Conservation (phyloP, 2,329 filamentous ascomycete genomes). For the Rutstroemia sydowiana region DNA sequence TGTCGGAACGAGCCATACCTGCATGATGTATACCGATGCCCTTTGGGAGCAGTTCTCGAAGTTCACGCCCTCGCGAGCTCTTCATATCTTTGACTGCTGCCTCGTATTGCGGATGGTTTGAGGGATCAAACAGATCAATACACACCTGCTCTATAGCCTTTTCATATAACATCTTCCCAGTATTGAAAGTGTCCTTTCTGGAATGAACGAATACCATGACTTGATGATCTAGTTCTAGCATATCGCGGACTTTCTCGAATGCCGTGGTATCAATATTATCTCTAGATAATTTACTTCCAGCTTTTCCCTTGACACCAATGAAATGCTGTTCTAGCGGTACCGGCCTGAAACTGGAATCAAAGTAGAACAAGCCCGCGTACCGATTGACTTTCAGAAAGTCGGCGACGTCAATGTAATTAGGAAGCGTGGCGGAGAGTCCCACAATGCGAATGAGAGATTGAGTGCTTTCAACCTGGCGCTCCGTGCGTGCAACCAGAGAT, state of each 20-base stretch:
- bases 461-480: slow-evolving; percentile 95
- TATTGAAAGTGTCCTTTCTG: slow-evolving; percentile 84
- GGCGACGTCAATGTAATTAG: slow-evolving; percentile 93
- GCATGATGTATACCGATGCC: slow-evolving; percentile 95
- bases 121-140: slow-evolving; percentile 76
- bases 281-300: slow-evolving; percentile 69
- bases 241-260: slow-evolving; percentile 91
- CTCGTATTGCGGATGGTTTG: slow-evolving; percentile 70
- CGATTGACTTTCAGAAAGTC: slow-evolving; percentile 97
- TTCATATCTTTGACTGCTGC: slow-evolving; percentile 79
- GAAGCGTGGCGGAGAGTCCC: slow-evolving; percentile 88
- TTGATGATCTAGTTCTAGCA: slow-evolving; percentile 88
- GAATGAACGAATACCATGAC: slow-evolving; percentile 99
- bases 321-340: slow-evolving; percentile 97
- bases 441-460: slow-evolving; percentile 96
- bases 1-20: slow-evolving; percentile 88
- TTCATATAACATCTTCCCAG: slow-evolving; percentile 77
- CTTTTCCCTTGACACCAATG: slow-evolving; percentile 88
- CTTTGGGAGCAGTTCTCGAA: slow-evolving; percentile 82
- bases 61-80: slow-evolving; percentile 73
- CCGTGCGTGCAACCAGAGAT: slow-evolving; percentile 87
- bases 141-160: slow-evolving; percentile 78
- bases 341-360: slow-evolving; percentile 89
- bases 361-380: slow-evolving; percentile 89
- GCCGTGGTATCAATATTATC: slow-evolving; percentile 83